Evolutionary conservation across 1,284 basidiomycete species (phyloP).

Genomic region (Microstroma glucosiphilum): DNA sequence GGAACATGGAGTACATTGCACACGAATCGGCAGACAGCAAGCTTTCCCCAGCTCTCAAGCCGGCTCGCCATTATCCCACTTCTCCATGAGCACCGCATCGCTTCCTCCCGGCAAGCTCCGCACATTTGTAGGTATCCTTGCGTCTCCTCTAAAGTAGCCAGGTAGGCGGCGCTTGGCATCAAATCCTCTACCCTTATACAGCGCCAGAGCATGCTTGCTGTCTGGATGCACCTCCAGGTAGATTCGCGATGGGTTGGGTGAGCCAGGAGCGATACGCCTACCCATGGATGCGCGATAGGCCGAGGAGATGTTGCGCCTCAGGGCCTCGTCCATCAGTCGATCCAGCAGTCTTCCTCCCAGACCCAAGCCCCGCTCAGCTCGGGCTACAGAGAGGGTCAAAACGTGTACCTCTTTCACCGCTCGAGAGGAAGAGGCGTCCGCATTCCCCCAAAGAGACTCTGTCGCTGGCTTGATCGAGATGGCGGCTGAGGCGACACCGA

Average conservation of each 20-base stretch:
- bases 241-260: slow-evolving; percentile 21
- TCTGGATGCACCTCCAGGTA: slow-evolving; percentile 36
- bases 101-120: slow-evolving; percentile 30
- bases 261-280: not conserved
- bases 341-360: slow-evolving; percentile 32
- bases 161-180: slow-evolving; percentile 7
- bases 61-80: slow-evolving; percentile 12
- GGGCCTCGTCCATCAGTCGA: slow-evolving; percentile 24
- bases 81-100: slow-evolving; percentile 33
- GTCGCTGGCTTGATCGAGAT: slow-evolving; percentile 14
- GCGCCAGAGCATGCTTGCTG: slow-evolving; percentile 24
- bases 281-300: slow-evolving; percentile 2
- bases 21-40: too few species aligned
- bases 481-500: slow-evolving; percentile 34
- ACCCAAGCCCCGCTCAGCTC: slow-evolving; percentile 34
- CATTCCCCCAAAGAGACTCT: slow-evolving; percentile 14
- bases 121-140: slow-evolving; percentile 24
- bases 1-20: too few species aligned
- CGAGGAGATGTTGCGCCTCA: slow-evolving; percentile 12
- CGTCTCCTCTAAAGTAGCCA: slow-evolving; percentile 36
- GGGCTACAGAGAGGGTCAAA: slow-evolving; percentile 31
- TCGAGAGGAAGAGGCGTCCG: not conserved
- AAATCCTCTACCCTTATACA: slow-evolving; percentile 31
- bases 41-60: too few species aligned
- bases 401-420: slow-evolving; percentile 26